Percentiles rank a stretch among this genome's conserved stretches.
Evolutionary conservation across 108 stramenopile species (phyloP).

Genomic region (Nannochloropsis salina): DNA sequence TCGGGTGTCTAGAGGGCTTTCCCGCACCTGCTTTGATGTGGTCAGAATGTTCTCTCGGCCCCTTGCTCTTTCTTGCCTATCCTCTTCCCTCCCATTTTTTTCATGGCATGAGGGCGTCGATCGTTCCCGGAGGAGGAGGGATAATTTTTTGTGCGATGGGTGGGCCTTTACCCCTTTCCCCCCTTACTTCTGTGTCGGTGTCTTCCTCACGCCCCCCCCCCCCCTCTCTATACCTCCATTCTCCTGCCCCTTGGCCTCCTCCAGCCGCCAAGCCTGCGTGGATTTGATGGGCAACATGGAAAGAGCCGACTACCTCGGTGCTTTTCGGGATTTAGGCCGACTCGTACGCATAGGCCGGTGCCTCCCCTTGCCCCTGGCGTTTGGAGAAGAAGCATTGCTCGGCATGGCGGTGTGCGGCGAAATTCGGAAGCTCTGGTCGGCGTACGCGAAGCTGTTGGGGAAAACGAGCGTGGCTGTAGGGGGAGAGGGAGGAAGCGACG

Average conservation of each 20-base stretch:
- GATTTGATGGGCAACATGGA: slow-evolving; percentile 14
- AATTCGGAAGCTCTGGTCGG: background rate
- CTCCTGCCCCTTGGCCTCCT: too few relatives aligned
- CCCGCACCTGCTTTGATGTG: too few relatives aligned
- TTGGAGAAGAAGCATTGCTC: background rate
- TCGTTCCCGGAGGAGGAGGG: too few relatives aligned
- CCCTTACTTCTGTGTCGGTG: background rate
- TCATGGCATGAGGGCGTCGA: too few relatives aligned
- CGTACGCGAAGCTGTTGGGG: background rate
- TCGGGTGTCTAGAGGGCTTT: too few relatives aligned
- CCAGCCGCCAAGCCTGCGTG: background rate
- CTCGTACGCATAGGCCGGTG: background rate
- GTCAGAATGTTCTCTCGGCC: too few relatives aligned
- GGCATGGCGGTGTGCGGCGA: background rate
- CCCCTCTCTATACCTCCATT: background rate
- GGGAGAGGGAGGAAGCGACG: background rate
- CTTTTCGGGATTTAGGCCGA: background rate
- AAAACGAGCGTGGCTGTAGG: background rate
- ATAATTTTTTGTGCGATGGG: too few relatives aligned
- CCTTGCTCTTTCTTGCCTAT: background rate
- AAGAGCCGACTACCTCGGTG: background rate
- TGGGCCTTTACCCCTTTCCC: background rate
- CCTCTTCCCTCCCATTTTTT: background rate
- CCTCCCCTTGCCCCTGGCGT: background rate
- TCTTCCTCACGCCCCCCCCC: background rate